These are phyloP conservation scores for Pseudocercospora cruenta DNA, from an alignment of 2,329 filamentous ascomycete genomes.

Conservation along the genomic window DNA sequence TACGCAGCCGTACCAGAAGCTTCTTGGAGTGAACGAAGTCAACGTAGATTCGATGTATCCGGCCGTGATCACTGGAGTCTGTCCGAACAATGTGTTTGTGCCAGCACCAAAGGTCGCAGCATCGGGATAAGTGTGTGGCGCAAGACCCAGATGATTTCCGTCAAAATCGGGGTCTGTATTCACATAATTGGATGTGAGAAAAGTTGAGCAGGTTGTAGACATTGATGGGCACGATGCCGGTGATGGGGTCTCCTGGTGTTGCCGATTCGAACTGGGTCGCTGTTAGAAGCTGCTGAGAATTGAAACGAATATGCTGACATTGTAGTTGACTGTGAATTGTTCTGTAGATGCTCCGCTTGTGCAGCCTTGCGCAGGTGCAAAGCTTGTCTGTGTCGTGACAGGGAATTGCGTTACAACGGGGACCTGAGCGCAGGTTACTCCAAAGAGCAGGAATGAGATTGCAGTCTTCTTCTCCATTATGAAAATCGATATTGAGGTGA, in stretches of 20 bases:
- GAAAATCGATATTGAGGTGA: too few relatives aligned
- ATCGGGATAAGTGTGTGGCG: conserved; percentile 24
- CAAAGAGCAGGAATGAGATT: conserved; percentile 1
- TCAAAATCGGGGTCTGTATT: conserved; percentile 27
- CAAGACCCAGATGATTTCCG: conserved; percentile 26
- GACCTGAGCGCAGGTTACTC: conserved; percentile 11
- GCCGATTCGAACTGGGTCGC: conserved; percentile 21
- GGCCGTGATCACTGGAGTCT: conserved; percentile 20
- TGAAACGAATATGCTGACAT: not conserved
- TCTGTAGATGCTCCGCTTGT: conserved; percentile 14
- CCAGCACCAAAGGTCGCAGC: conserved; percentile 24
- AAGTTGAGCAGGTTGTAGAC: conserved; percentile 27
- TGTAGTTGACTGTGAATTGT: conserved; percentile 22
- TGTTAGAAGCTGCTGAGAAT: not conserved
- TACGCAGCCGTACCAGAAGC: conserved; percentile 26
- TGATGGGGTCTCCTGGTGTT: conserved; percentile 17
- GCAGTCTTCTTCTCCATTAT: not conserved
- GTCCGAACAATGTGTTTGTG: conserved; percentile 8
- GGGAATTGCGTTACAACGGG: conserved; percentile 16
- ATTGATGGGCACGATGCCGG: conserved; percentile 17
- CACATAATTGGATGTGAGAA: conserved; percentile 23
- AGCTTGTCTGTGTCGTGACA: conserved; percentile 20
- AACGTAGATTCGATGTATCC: conserved; percentile 23
- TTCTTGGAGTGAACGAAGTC: conserved; percentile 17
- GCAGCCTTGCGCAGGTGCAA: conserved; percentile 16